Evolutionary conservation across 2,329 filamentous ascomycete species (phyloP), one percentile per base, ranked within the genome.

Genomic region (Fusarium xyrophilum): DNA sequence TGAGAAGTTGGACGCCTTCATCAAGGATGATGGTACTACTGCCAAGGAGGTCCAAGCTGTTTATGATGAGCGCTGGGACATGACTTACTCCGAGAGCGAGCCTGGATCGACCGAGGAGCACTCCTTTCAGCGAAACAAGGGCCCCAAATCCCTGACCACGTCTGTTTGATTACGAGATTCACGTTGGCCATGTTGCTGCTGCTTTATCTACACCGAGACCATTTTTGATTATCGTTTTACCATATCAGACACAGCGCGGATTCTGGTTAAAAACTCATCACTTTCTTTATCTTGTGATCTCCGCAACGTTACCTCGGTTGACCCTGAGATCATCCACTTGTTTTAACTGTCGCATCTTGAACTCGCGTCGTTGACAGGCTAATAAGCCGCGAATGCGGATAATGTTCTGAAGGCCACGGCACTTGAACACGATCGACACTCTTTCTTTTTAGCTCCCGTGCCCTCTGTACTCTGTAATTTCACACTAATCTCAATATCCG

Each of bases 31-130:
- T 6, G 68, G 63, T 11, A 62, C 63, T 1, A 68, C 73, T 0
- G 68, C 78, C 1, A 59, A 58, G 39, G 70, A 77, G 27, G 69
- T 78, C 15, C 77, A 78, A 58, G 25, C 63, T 72, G 44, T 53
- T 12, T 77, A 76, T 30, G 53, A 72, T 7, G 67, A 73, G 9
- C 73, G 73, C 2, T 80, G 79, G 79, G 77, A 80, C 28, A 69
- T 74, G 10, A 67, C 70, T 13, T 60, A 74, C 21, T 56, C 68
- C 5, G 48, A 71, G 30, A 54, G 61, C 14, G 55, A 56, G 47
- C 28, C 65, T 23, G 55, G 17, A 21, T 50, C 62, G 19, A 60
- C 65, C 10, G 57, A 72, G 4, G 62, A 60, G 33, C 53, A 55
- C 9, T 68, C 60, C 8, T 48, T 60, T 14, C 47, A 64, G 21